Evolutionary conservation across 192 early-diverging fungal genomes (phyloP), one percentile per base, ranked within the genome.

Genomic region (Funneliformis geosporum): DNA sequence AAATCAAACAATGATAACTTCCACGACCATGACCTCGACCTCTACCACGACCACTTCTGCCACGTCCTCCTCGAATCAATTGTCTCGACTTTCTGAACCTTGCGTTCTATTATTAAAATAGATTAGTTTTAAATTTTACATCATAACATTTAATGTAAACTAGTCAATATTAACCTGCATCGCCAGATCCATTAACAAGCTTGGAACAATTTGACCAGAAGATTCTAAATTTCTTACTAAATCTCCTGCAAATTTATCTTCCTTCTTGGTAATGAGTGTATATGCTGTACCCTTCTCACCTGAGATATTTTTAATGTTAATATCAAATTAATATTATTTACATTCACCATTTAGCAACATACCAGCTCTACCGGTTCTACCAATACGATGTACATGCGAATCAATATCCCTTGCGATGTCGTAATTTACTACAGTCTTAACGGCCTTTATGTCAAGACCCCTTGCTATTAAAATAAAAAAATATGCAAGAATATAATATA

Each of bases 331-430:
- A 18, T 75, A 39, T 38, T 14, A 10, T 59, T 33, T 73, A 12
- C n/a, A 69, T 40, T 23, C 12, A 28, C n/a, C 42, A 23, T 72
- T 14, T 73, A 23, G 5, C 39, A 66, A 46, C 61, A 23, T 66
- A 77, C 77, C 92, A 60, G 92, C 92, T 73, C 92, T 84, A 55
- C 92, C 92, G 10, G 92, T 93, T 68, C 92, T 85, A 38, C 92
- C 92, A 27, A 93, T 86, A 50, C 92, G 93, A 80, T 96, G 95
- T 5, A 93, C 89, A 86, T 96, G 94, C 0, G 91, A 88, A 82
- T 96, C 94, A 71, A 95, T 95, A 79, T 96, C 95, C 28, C 90
- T 83, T 10, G 95, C 92, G 33, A 91, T 83, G 79, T 95, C 94
- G 81, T 91, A 95, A 83, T 95, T 94, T 76, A 96, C 83, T 8